These are phyloP conservation scores for Pseudocercospora crystallina DNA, from an alignment of 2,329 filamentous ascomycete genomes.

Conservation along the genomic window DNA sequence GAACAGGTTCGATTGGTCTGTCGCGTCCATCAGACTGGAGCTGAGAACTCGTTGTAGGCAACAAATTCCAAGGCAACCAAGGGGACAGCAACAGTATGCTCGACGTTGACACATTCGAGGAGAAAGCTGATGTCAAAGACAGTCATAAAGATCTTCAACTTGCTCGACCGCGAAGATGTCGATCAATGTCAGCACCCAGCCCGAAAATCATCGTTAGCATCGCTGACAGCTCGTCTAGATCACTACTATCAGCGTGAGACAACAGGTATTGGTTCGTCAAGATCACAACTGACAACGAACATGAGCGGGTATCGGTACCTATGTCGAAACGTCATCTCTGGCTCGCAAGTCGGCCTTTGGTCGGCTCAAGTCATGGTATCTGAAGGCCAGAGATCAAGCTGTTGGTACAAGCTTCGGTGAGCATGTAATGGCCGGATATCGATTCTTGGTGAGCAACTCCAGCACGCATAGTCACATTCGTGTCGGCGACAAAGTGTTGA, in stretches of 20 bases:
- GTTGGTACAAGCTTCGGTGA: conserved; percentile 77
- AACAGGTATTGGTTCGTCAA: no score
- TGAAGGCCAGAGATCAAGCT: conserved; percentile 78
- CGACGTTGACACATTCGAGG: no score
- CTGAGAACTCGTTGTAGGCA: no score
- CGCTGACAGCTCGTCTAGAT: no score
- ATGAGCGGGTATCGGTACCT: conserved; percentile 2
- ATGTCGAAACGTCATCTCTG: conserved; percentile 2
- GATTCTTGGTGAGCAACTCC: not conserved
- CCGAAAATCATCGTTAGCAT: no score
- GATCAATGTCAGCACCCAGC: not conserved
- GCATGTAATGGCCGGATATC: conserved; percentile 78
- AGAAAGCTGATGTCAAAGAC: no score
- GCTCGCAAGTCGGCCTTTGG: not conserved
- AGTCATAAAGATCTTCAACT: not conserved
- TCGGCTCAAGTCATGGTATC: conserved; percentile 2
- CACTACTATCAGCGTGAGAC: no score
- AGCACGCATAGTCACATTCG: no score
- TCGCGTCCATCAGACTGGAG: no score
- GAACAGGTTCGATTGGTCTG: no score
- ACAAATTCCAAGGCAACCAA: conserved; percentile 3
- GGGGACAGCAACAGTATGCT: conserved; percentile 1
- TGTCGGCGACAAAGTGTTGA: not conserved
- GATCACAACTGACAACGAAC: conserved; percentile 2
- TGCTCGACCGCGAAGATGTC: not conserved